Conservation (phyloP, 129 eudicot species). For the Tagetes patula region DNA sequence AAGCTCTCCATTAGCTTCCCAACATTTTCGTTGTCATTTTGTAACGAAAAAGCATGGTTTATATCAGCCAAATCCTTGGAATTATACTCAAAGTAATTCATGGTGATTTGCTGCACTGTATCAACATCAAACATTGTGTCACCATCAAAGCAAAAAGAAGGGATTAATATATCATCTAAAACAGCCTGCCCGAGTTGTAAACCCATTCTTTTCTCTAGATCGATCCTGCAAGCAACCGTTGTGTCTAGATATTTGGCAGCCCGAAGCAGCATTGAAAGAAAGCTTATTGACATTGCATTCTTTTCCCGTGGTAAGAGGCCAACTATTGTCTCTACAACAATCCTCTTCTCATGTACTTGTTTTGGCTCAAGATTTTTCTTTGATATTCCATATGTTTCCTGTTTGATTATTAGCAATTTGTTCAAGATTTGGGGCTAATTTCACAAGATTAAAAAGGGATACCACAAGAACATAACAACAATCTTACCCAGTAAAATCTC, state of each 20-base stretch:
- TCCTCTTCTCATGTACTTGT: slow-evolving; percentile 86
- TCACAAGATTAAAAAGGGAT: neutral
- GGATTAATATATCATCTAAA: slow-evolving; percentile 80
- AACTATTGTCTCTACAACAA: slow-evolving; percentile 80
- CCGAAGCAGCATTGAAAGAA: slow-evolving; percentile 88
- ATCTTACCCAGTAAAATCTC: no score
- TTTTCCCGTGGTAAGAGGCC: slow-evolving; percentile 86
- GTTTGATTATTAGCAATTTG: slow-evolving; percentile 24
- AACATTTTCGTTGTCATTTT: slow-evolving; percentile 58
- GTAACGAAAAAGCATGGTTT: slow-evolving; percentile 37
- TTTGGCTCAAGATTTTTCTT: slow-evolving; percentile 69
- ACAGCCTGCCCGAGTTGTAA: slow-evolving; percentile 79
- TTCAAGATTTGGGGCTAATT: slow-evolving; percentile 2
- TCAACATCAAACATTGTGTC: slow-evolving; percentile 88
- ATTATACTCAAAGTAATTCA: slow-evolving; percentile 45
- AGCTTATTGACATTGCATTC: slow-evolving; percentile 78
- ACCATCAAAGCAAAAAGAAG: slow-evolving; percentile 69
- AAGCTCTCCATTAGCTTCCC: slow-evolving; percentile 83
- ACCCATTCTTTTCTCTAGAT: slow-evolving; percentile 81
- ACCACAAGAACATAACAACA: neutral
- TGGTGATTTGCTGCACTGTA: slow-evolving; percentile 70
- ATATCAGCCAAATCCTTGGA: slow-evolving; percentile 28
- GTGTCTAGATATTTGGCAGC: slow-evolving; percentile 76
- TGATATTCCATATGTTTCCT: slow-evolving; percentile 76
- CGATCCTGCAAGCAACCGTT: slow-evolving; percentile 78